A percentile compares a stretch with the other conserved stretches of the same genome.
phyloP scores from a whole-genome alignment of 768 basidiomycete genomes.

The Leccinum boreale region DNA sequence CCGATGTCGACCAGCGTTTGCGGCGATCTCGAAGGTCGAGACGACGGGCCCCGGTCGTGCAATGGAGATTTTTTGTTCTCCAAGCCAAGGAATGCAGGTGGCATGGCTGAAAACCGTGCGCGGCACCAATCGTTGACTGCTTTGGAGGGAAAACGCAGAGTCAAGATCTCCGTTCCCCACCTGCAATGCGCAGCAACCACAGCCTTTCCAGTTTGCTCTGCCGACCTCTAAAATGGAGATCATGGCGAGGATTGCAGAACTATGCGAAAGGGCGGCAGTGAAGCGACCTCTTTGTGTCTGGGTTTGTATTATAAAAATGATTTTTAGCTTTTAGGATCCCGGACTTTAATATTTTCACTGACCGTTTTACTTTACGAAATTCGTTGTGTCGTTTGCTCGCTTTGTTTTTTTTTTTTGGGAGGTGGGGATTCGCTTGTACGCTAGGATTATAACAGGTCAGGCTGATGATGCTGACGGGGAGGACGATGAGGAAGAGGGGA shows the following conservation, averaged over 20 bases:
- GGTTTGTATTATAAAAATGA: background rate
- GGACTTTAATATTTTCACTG: background rate
- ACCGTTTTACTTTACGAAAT: background rate
- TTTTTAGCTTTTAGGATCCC: background rate
- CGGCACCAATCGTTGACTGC: slow-evolving; percentile 26
- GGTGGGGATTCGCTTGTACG: background rate
- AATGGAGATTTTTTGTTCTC: slow-evolving; percentile 23
- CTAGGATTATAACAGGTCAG: slow-evolving; percentile 36
- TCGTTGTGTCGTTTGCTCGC: background rate
- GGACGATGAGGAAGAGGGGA: slow-evolving; percentile 43
- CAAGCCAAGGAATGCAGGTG: background rate
- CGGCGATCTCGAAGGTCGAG: slow-evolving; percentile 46
- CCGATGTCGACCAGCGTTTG: slow-evolving; percentile 33
- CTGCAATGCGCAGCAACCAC: background rate
- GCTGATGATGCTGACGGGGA: slow-evolving; percentile 54
- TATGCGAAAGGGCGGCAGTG: slow-evolving; percentile 4
- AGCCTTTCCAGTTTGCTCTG: background rate
- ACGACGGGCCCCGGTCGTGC: slow-evolving; percentile 13
- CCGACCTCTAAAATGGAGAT: background rate
- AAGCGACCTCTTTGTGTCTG: slow-evolving; percentile 20
- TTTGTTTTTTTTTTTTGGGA: background rate
- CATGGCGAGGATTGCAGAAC: slow-evolving; percentile 1
- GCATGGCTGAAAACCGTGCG: slow-evolving; percentile 6
- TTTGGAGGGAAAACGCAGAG: slow-evolving; percentile 17
- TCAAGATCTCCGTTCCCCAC: slow-evolving; percentile 20